A percentile compares a stretch with the other conserved stretches of the same genome.
These are phyloP conservation scores for Colletotrichum siamense DNA, from an alignment of 2,329 filamentous ascomycete genomes.

Conservation along the genomic window DNA sequence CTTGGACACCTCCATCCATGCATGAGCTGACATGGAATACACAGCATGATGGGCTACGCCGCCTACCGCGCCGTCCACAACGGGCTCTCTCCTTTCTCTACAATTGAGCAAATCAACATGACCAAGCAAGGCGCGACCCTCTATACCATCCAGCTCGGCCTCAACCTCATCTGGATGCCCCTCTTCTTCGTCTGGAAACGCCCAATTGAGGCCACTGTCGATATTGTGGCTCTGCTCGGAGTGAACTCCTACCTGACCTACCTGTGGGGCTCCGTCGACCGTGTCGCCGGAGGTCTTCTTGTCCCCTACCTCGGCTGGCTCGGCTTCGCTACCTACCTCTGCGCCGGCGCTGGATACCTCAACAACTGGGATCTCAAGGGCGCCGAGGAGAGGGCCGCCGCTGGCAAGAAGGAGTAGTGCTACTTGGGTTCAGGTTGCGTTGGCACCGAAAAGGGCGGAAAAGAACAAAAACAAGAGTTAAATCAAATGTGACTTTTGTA, in stretches of 20 bases:
- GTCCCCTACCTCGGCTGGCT: slow-evolving; percentile 88
- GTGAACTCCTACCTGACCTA: slow-evolving; percentile 77
- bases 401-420: slow-evolving; percentile 26
- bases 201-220: slow-evolving; percentile 75
- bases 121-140: slow-evolving; percentile 76
- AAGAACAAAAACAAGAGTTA: not conserved
- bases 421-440: not conserved
- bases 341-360: slow-evolving; percentile 69
- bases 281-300: slow-evolving; percentile 74
- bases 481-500: not conserved
- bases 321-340: slow-evolving; percentile 86
- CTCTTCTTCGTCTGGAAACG: slow-evolving; percentile 84
- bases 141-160: slow-evolving; percentile 83
- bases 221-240: slow-evolving; percentile 76
- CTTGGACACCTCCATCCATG: not conserved
- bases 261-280: slow-evolving; percentile 78
- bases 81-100: slow-evolving; percentile 63
- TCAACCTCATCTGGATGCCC: slow-evolving; percentile 92
- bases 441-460: not conserved
- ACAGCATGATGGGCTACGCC: slow-evolving; percentile 82
- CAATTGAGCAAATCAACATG: slow-evolving; percentile 58
- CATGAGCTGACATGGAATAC: not conserved
- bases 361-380: slow-evolving; percentile 68
- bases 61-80: slow-evolving; percentile 76
- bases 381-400: slow-evolving; percentile 22